phyloP scores from a whole-genome alignment of 2,329 filamentous ascomycete genomes.

The Aspergillus sergii region DNA sequence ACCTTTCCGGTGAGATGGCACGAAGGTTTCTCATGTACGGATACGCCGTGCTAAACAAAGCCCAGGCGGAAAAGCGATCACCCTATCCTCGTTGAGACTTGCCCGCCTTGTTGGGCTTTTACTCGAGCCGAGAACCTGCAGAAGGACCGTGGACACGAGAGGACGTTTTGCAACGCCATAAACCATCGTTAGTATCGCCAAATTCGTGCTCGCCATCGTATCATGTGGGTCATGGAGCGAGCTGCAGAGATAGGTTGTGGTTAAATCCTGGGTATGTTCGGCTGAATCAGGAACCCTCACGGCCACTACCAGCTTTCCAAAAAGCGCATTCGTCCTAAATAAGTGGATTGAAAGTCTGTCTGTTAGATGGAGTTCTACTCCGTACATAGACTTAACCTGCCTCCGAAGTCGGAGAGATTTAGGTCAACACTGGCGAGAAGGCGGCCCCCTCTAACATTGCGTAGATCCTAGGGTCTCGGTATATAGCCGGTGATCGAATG shows the following conservation, averaged over 20 bases:
- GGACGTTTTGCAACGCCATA: neutral
- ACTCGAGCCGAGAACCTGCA: conserved; percentile 5
- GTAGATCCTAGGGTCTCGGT: conserved; percentile 1
- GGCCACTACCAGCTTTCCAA: neutral
- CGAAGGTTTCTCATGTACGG: conserved; percentile 1
- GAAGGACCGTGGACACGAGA: conserved; percentile 11
- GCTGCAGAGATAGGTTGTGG: neutral
- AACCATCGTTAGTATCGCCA: neutral
- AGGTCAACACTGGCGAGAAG: neutral
- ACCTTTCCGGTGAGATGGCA: conserved; percentile 15
- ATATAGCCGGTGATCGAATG: conserved; percentile 3
- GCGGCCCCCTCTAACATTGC: neutral
- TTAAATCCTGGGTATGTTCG: neutral
- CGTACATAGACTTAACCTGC: conserved; percentile 16
- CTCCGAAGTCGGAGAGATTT: conserved; percentile 18
- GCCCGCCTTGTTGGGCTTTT: neutral
- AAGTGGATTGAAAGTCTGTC: neutral
- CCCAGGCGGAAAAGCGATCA: neutral
- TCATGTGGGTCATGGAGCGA: neutral
- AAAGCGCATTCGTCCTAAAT: neutral
- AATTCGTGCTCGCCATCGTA: neutral
- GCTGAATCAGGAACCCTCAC: conserved; percentile 5
- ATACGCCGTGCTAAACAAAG: neutral
- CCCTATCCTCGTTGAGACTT: neutral
- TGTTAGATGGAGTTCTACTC: neutral